Evolutionary conservation across 441 rosid species (phyloP).

Genomic region (Metrosideros polymorpha): DNA sequence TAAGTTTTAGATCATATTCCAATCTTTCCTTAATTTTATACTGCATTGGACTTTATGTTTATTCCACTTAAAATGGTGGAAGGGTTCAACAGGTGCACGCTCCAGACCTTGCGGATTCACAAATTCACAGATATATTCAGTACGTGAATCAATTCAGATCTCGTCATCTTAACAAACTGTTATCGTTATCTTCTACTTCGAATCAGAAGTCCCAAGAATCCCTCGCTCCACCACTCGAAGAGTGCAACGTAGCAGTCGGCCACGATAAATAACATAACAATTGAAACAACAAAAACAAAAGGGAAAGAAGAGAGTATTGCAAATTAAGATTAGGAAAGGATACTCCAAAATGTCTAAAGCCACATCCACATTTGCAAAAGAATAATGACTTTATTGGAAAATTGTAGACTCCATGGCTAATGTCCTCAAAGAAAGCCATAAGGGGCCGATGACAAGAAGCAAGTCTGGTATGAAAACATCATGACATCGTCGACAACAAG

Average conservation of each 20-base stretch:
- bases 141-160: neutral
- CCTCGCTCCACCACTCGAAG: neutral
- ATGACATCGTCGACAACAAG: neutral
- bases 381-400: neutral
- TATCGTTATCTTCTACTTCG: neutral
- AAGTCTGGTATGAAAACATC: neutral
- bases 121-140: neutral
- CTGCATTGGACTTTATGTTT: neutral
- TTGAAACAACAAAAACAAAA: neutral
- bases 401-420: neutral
- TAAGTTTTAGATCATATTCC: neutral
- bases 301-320: neutral
- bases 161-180: neutral
- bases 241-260: neutral
- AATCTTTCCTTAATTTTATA: neutral
- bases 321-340: neutral
- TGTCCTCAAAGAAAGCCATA: neutral
- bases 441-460: neutral
- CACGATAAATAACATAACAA: neutral
- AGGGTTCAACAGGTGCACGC: neutral
- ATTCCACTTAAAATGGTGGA: neutral
- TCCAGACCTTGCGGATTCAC: neutral
- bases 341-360: neutral
- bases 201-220: neutral
- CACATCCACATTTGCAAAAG: neutral